Evolutionary conservation across 2,329 filamentous ascomycete species (phyloP), one percentile per base, ranked within the genome.

Genomic region (Diplocarpon rosae): DNA sequence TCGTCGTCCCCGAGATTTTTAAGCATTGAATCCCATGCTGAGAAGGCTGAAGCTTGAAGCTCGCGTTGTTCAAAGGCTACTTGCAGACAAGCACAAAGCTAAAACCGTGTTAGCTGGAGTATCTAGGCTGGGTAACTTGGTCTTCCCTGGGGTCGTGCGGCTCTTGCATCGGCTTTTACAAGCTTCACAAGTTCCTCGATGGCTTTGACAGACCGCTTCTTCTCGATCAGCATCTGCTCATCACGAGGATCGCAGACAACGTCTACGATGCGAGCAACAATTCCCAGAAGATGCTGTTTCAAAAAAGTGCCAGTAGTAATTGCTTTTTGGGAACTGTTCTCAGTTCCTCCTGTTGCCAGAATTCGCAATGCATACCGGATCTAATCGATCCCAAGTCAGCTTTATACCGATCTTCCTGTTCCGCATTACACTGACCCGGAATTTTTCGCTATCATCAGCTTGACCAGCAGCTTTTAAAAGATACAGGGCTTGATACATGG

Each of bases 71-170:
- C 73, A 48, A 96, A 74, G 0, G 88, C 88, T 16, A 87, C 88
- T 50, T 94, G 79, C 11, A 98, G 69, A 59, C 86, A 95, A n/a
- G 90, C 88, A 53, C 87, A 87, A 45, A 96, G 90, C 80, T 90
- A 56, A 16, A 10, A 38, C n/a, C 30, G 29, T 37, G 11, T 32
- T 32, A 32, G 11, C 11, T 20, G 15, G 8, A 16, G 16, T n/a
- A 10, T 5, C 31, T 16, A 12, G 15, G 16, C 13, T 9, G 17
- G 7, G 13, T 29, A n/a, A 17, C 16, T 7, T 9, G 15, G 14
- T 13, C 82, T 68, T 94, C 87, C 85, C 69, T 95, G 90, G 16
- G 92, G 90, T 33, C 95, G 71, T 39, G 86, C 92, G 55, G 83
- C 79, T 49, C 79, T 81, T 28, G 89, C 78, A 57, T 85, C 80